phyloP scores from a whole-genome alignment of 306 rosid species.

The Cucurbita maxima region DNA sequence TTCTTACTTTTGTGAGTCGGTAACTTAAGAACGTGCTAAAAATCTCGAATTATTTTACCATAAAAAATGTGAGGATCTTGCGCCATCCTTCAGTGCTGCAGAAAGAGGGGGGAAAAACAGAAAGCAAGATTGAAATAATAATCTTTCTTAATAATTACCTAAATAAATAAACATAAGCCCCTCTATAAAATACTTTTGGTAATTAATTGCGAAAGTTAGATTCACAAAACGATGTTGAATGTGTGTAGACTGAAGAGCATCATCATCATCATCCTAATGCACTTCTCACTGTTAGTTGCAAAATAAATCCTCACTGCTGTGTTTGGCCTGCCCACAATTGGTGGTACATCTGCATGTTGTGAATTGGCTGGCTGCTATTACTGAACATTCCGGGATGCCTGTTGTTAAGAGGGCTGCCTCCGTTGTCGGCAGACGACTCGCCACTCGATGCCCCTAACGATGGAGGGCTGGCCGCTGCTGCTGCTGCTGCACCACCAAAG shows the following conservation, averaged over 20 bases:
- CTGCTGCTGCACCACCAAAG: constrained; percentile 29
- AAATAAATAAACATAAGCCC: background rate
- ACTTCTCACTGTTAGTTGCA: constrained; percentile 9
- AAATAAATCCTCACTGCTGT: constrained; percentile 36
- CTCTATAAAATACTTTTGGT: background rate
- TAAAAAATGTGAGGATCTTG: background rate
- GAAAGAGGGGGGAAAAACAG: background rate
- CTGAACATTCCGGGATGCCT: constrained; percentile 33
- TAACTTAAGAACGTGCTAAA: background rate
- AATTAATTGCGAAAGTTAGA: background rate
- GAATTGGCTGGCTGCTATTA: constrained; percentile 34
- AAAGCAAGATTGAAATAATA: too few relatives aligned
- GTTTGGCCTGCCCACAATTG: constrained; percentile 50
- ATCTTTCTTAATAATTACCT: background rate
- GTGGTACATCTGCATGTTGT: constrained; percentile 35
- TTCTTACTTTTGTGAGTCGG: background rate
- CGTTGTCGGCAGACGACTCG: constrained; percentile 57
- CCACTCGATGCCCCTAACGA: constrained; percentile 56
- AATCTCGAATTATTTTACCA: background rate
- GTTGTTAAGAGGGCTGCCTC: constrained; percentile 31
- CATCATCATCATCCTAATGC: constrained; percentile 8
- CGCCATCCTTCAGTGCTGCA: too few relatives aligned
- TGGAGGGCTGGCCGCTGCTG: constrained; percentile 37
- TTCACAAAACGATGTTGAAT: constrained; percentile 10
- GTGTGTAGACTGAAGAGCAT: constrained; percentile 7